Conservation (phyloP, 2,329 filamentous ascomycete species). For the Pseudogymnoascus sp. region DNA sequence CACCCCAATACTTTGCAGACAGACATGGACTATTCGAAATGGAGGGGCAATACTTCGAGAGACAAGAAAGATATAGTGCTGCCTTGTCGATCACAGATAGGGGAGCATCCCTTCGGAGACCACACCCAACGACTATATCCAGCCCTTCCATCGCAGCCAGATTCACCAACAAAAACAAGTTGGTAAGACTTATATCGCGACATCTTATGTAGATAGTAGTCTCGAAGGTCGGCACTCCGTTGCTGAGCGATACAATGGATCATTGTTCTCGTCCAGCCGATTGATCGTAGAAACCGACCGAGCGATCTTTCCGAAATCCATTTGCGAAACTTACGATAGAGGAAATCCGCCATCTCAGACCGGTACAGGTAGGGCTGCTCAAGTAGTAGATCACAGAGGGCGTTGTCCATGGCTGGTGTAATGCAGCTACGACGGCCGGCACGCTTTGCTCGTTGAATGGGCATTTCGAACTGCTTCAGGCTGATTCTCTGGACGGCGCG, state of each 20-base stretch:
- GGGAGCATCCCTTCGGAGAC: conserved; percentile 22
- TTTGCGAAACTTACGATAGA: conserved; percentile 10
- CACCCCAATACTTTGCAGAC: too few species aligned
- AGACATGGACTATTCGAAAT: too few species aligned
- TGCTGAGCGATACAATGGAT: conserved; percentile 24
- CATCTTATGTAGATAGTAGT: conserved; percentile 29
- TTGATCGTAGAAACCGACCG: conserved; percentile 6
- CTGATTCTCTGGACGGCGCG: background rate
- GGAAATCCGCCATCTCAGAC: conserved; percentile 24
- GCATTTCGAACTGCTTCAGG: background rate
- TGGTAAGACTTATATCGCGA: conserved; percentile 25
- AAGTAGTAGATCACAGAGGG: conserved; percentile 21
- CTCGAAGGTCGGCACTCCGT: conserved; percentile 27
- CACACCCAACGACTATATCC: conserved; percentile 26
- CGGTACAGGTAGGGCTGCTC: conserved; percentile 25
- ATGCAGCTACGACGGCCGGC: conserved; percentile 17
- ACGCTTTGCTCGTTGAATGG: conserved; percentile 8
- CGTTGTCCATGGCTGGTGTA: conserved; percentile 22
- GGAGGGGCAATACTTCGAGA: too few species aligned
- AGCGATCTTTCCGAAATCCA: background rate
- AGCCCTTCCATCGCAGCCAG: conserved; percentile 2
- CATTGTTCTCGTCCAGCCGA: conserved; percentile 27
- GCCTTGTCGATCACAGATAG: too few species aligned
- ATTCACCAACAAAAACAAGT: conserved; percentile 8
- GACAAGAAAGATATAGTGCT: too few species aligned